Percentiles rank a stretch among this genome's conserved stretches.
Conservation (phyloP, 1,284 basidiomycete species). For the Mycosarcoma mackinlayi region DNA sequence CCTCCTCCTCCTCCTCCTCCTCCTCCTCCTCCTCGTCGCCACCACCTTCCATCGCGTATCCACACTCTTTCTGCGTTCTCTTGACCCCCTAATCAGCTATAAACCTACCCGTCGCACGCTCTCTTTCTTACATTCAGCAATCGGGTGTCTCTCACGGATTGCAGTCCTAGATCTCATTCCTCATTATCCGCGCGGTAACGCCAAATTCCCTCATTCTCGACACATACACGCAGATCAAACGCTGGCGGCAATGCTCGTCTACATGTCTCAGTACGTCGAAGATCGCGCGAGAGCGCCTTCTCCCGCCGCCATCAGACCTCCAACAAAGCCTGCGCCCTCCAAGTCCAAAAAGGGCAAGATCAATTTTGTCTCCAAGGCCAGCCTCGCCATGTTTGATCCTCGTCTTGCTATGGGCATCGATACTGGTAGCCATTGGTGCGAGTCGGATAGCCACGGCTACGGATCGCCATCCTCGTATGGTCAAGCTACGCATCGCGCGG, state of each 20-base stretch:
- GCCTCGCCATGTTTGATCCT: conserved; percentile 61
- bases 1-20: not conserved
- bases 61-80: conserved; percentile 7
- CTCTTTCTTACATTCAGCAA: not conserved
- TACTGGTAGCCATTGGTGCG: conserved; percentile 37
- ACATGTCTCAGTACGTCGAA: conserved; percentile 44
- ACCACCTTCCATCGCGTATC: conserved; percentile 3
- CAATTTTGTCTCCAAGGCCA: conserved; percentile 63
- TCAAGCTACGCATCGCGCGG: conserved; percentile 4
- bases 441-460: conserved; percentile 7
- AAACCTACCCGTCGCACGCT: no score
- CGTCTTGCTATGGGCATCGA: conserved; percentile 65
- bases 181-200: no score
- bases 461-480: conserved; percentile 34
- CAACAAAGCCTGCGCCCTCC: conserved; percentile 13
- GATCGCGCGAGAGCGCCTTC: conserved; percentile 22
- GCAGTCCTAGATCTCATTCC: no score
- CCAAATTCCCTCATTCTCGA: no score
- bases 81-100: no score
- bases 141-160: no score
- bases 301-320: conserved; percentile 1
- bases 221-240: not conserved
- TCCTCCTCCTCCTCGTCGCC: conserved; percentile 3
- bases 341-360: conserved; percentile 57
- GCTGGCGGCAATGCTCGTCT: conserved; percentile 19